Conservation (phyloP, 2,329 filamentous ascomycete genomes). For the Colletotrichum eleusines region DNA sequence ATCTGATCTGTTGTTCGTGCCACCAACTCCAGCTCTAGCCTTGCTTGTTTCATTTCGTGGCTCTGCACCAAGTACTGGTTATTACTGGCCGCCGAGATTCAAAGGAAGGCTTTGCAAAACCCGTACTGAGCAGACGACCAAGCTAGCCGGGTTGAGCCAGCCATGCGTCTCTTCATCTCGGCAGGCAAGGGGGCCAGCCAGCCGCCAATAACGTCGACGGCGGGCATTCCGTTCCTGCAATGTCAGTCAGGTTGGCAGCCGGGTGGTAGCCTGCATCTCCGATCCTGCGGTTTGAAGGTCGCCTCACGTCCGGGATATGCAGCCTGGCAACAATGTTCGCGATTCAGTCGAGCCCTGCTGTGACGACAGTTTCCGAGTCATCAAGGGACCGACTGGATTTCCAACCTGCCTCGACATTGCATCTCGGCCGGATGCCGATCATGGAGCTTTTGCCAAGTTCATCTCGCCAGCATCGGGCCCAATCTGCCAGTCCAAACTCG, state of each 20-base stretch:
- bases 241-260: constrained; percentile 10
- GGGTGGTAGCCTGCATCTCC: constrained; percentile 20
- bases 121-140: neutral
- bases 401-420: constrained; percentile 25
- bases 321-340: constrained; percentile 22
- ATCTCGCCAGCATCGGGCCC: constrained; percentile 25
- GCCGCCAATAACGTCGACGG: constrained; percentile 11
- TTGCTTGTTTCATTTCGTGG: constrained; percentile 38
- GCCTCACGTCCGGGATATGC: constrained; percentile 38
- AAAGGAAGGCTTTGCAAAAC: constrained; percentile 1
- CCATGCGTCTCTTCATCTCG: constrained; percentile 28
- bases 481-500: constrained; percentile 10
- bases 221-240: constrained; percentile 38
- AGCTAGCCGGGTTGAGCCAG: constrained; percentile 20
- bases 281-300: constrained; percentile 33
- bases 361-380: constrained; percentile 33
- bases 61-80: constrained; percentile 14
- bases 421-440: constrained; percentile 41
- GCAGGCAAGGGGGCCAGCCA: constrained; percentile 41
- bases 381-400: constrained; percentile 32
- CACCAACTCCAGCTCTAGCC: constrained; percentile 29
- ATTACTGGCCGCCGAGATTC: neutral
- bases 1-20: constrained; percentile 34
- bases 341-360: constrained; percentile 32
- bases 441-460: constrained; percentile 38